phyloP scores from a whole-genome alignment of 2,329 filamentous ascomycete species.

The Colletotrichum sp. region DNA sequence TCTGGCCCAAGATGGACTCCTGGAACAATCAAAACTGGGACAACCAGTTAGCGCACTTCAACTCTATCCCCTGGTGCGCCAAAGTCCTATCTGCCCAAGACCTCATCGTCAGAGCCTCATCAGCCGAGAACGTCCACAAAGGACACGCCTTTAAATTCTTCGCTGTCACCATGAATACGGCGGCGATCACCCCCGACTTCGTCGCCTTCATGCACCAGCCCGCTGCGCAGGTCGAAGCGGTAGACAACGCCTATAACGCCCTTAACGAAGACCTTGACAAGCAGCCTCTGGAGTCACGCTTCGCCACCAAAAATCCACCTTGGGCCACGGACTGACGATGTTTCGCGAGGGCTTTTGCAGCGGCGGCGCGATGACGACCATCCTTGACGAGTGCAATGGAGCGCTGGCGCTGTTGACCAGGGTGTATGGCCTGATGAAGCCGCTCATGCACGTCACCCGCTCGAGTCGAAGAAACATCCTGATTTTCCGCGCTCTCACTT shows the following conservation, averaged over 20 bases:
- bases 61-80: not conserved
- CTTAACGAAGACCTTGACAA: not conserved
- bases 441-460: not conserved
- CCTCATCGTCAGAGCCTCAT: not conserved
- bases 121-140: not conserved
- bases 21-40: not conserved
- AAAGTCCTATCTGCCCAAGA: not conserved
- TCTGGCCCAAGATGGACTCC: not conserved
- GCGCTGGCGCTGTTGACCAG: not conserved
- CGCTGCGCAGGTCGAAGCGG: not conserved
- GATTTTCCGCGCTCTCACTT: accelerated
- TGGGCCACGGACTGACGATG: not conserved
- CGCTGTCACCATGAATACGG: not conserved
- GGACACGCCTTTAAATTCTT: not conserved
- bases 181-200: not conserved
- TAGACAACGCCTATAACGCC: not conserved
- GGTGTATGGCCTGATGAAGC: not conserved
- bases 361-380: not conserved
- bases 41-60: not conserved
- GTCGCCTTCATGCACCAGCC: not conserved
- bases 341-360: not conserved
- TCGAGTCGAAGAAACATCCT: not conserved
- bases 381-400: not conserved
- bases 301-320: accelerated
- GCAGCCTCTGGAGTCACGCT: accelerated